Conservation (phyloP, 2,329 filamentous ascomycete genomes). For the Blastomyces emzantsi region DNA sequence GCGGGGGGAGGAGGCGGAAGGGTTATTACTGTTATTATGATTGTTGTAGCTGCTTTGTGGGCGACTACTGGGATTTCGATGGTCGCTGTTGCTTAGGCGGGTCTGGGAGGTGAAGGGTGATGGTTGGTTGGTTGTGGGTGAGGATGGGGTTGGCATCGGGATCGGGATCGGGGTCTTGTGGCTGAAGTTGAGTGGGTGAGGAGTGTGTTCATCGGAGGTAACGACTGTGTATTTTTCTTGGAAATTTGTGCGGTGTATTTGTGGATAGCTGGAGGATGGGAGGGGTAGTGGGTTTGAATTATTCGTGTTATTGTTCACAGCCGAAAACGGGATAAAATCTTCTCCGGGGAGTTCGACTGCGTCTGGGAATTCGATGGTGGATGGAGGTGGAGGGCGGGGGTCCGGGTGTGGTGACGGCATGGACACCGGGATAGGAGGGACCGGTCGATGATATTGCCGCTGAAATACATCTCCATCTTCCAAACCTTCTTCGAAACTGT, state of each 20-base stretch:
- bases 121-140: slow-evolving; percentile 21
- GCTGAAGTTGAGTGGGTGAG: slow-evolving; percentile 33
- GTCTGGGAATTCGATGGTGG: slow-evolving; percentile 27
- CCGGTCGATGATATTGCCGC: slow-evolving; percentile 25
- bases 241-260: slow-evolving; percentile 46
- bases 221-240: slow-evolving; percentile 61
- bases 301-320: slow-evolving; percentile 15
- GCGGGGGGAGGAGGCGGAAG: slow-evolving; percentile 23
- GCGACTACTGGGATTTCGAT: slow-evolving; percentile 18
- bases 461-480: slow-evolving; percentile 3
- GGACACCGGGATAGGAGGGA: slow-evolving; percentile 23
- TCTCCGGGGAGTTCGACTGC: slow-evolving; percentile 53
- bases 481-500: slow-evolving; percentile 10
- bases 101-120: slow-evolving; percentile 19
- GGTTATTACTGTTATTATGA: background rate
- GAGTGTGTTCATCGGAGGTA: slow-evolving; percentile 48
- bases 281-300: slow-evolving; percentile 3
- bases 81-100: slow-evolving; percentile 31
- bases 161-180: slow-evolving; percentile 16
- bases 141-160: slow-evolving; percentile 20
- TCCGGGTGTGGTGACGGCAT: background rate
- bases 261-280: slow-evolving; percentile 10
- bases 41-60: slow-evolving; percentile 22
- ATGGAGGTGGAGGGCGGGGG: background rate
- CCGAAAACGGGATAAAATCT: slow-evolving; percentile 20